Evolutionary conservation across 2,329 filamentous ascomycete genomes (phyloP), one percentile per base, ranked within the genome.

Genomic region (Alternaria infectoria): DNA sequence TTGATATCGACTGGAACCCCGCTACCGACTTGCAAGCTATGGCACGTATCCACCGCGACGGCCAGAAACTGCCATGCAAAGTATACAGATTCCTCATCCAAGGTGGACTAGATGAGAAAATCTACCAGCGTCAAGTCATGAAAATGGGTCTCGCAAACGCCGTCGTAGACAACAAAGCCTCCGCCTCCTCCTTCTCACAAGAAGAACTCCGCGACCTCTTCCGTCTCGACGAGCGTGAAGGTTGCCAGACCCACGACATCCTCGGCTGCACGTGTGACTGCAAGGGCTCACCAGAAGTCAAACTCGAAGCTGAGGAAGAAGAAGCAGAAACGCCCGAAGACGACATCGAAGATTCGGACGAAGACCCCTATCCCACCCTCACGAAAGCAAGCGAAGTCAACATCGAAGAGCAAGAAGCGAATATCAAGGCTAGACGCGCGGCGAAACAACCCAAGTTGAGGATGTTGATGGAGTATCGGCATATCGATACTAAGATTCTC

Each of bases 1-100:
- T 91, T 69, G 90, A 93, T 69, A 86, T 91, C 9, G 90, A 92
- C 78, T 93, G 90, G 90, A 93, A 93, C 70, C 90, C 90, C 2
- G 89, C 89, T 0, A 91, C 88, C 0, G 90, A 93, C 70, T 81
- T 90, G 19, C 90, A 93, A 75, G 90, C 90, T 8, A 92, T 92
- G 89, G 90, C 90, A 12, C 87, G 90, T 13, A 90, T 92, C 50
- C 90, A 92, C 74, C 86, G 90, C 52, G 89, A 92, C 69, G 90
- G 90, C 1, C 90, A 93, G 74, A 90, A 89, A 74, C 80, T 83
- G 11, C 87, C 86, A 4, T 91, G 90, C 65, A 87, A 87, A 59
- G 91, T 92, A 62, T 93, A 93, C 71, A 84, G 90, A 6, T 83
- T 93, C 59, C 74, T 93, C 12, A 87, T 90, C 5, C 87, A 90